Conservation (phyloP, 2,329 filamentous ascomycete species). For the Scorias spongiosa region DNA sequence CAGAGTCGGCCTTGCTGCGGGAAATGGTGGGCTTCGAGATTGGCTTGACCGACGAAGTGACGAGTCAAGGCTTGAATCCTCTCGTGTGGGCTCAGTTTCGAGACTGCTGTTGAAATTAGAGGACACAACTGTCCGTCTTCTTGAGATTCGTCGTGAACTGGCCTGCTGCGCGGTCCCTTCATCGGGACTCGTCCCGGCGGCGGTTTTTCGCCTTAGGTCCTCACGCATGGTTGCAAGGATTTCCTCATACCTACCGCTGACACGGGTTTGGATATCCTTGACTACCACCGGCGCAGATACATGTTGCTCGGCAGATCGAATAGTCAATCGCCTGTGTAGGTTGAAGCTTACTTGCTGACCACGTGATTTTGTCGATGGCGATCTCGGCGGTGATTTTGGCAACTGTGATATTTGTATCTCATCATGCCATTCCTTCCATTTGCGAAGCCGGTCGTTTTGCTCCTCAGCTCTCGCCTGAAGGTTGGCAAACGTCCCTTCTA, state of each 20-base stretch:
- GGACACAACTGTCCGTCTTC: neutral
- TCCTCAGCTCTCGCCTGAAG: conserved; percentile 51
- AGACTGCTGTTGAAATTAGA: neutral
- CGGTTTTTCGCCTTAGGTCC: conserved; percentile 12
- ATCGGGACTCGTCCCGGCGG: neutral
- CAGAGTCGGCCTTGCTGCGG: conserved; percentile 6
- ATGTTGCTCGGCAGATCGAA: neutral
- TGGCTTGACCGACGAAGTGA: neutral
- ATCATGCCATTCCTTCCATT: conserved; percentile 56
- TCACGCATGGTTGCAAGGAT: conserved; percentile 22
- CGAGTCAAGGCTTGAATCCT: no score
- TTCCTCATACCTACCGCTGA: conserved; percentile 13
- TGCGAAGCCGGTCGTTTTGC: conserved; percentile 53
- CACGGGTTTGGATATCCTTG: neutral
- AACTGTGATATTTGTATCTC: conserved; percentile 10
- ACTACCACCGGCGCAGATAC: neutral
- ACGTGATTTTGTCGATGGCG: conserved; percentile 1
- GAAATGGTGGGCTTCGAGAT: neutral
- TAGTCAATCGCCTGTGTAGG: neutral
- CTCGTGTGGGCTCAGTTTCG: no score
- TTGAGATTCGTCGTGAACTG: neutral
- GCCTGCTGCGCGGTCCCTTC: neutral
- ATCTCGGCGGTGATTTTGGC: conserved; percentile 1
- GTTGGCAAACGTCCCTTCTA: conserved; percentile 48
- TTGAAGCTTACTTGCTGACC: neutral